These are phyloP conservation scores for Penicillium sp. DNA, from an alignment of 2,329 filamentous ascomycete genomes.

Conservation along the genomic window DNA sequence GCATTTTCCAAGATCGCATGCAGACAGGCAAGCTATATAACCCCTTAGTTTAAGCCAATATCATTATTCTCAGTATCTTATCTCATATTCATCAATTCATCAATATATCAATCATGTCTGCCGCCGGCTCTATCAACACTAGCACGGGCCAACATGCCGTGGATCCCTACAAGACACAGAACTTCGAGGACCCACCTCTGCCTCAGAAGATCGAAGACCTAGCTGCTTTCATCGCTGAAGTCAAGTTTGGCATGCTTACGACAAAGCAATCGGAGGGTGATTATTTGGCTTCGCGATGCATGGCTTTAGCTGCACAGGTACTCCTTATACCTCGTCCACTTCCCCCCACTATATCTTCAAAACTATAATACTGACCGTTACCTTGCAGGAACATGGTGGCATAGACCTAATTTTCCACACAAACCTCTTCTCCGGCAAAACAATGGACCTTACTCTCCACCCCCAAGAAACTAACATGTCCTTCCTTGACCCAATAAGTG, in stretches of 20 bases:
- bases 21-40: background rate
- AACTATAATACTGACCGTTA: background rate
- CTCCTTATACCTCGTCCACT: slow-evolving; percentile 11
- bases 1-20: slow-evolving; percentile 9
- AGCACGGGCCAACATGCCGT: slow-evolving; percentile 62
- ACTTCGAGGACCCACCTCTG: slow-evolving; percentile 68
- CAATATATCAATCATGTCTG: slow-evolving; percentile 26
- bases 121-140: slow-evolving; percentile 52
- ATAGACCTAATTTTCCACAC: slow-evolving; percentile 87
- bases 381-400: slow-evolving; percentile 67
- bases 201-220: slow-evolving; percentile 77
- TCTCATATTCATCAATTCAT: background rate
- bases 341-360: background rate
- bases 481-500: slow-evolving; percentile 69
- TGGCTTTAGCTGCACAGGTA: slow-evolving; percentile 81
- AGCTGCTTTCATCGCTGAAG: slow-evolving; percentile 65
- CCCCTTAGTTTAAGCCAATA: background rate
- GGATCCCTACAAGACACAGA: slow-evolving; percentile 80
- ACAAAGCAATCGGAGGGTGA: slow-evolving; percentile 65
- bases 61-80: background rate
- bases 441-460: slow-evolving; percentile 72
- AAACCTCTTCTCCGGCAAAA: slow-evolving; percentile 88
- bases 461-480: slow-evolving; percentile 73
- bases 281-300: slow-evolving; percentile 75
- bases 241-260: slow-evolving; percentile 89